Conservation (phyloP, 2,329 filamentous ascomycete species). For the Elsinoe australis region DNA sequence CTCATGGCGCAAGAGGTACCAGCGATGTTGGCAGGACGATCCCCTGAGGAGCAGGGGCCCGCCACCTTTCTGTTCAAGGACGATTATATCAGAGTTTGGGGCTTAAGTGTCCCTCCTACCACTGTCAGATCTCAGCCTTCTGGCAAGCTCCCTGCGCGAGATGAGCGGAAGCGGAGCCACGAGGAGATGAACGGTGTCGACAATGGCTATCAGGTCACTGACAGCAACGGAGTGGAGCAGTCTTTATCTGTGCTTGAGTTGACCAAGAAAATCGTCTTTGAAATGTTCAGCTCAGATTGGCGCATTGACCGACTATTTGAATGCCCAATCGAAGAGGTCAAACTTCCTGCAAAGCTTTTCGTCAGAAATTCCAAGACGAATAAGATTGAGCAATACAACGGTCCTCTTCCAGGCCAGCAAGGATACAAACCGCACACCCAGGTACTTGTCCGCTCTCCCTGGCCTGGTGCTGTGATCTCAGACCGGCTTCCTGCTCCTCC, state of each 20-base stretch:
- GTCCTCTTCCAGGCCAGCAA: constrained; percentile 52
- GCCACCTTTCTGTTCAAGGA: constrained; percentile 42
- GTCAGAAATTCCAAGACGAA: constrained; percentile 54
- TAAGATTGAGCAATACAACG: constrained; percentile 60
- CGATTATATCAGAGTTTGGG: constrained; percentile 74
- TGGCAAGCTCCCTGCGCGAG: constrained; percentile 20
- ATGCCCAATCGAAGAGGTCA: constrained; percentile 57
- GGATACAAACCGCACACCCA: constrained; percentile 51
- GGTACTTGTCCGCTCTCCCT: constrained; percentile 67
- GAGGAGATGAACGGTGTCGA: constrained; percentile 31
- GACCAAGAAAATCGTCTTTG: constrained; percentile 56
- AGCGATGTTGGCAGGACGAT: not conserved
- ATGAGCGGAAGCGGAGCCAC: constrained; percentile 31
- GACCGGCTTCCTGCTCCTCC: constrained; percentile 59
- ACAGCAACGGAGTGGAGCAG: constrained; percentile 35
- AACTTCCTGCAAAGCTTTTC: constrained; percentile 63
- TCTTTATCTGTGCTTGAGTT: constrained; percentile 22
- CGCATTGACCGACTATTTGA: constrained; percentile 61
- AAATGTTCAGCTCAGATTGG: constrained; percentile 77
- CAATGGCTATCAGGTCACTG: constrained; percentile 20
- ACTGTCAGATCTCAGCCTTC: too few species aligned
- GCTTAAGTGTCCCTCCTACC: constrained; percentile 55
- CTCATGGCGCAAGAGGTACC: constrained; percentile 61
- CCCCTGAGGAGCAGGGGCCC: not conserved
- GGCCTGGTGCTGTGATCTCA: constrained; percentile 60